phyloP scores from a whole-genome alignment of 345 rosid species.

The Leavenworthia alabamica region DNA sequence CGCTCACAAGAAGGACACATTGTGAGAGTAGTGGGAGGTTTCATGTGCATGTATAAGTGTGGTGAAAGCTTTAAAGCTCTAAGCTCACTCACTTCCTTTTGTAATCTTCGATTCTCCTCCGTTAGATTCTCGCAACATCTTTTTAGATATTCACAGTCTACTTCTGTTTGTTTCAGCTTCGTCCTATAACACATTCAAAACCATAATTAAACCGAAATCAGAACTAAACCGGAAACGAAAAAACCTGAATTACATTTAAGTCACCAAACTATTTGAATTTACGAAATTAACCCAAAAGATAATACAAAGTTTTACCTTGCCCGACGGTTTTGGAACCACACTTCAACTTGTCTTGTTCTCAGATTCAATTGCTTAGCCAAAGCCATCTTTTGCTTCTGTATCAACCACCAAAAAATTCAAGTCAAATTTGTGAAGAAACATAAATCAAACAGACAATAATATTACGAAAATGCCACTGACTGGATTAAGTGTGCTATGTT shows the following conservation, averaged over 20 bases:
- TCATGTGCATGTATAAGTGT: slow-evolving; percentile 75
- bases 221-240: background rate
- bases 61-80: slow-evolving; percentile 80
- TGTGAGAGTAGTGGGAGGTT: slow-evolving; percentile 82
- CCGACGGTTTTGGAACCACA: slow-evolving; percentile 91
- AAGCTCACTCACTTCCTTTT: slow-evolving; percentile 80
- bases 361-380: slow-evolving; percentile 76
- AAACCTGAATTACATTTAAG: background rate
- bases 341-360: slow-evolving; percentile 82
- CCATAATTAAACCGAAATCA: background rate
- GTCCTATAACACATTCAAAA: slow-evolving; percentile 44
- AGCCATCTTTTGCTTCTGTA: slow-evolving; percentile 73
- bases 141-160: slow-evolving; percentile 74
- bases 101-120: slow-evolving; percentile 67
- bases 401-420: background rate
- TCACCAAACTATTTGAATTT: background rate
- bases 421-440: background rate
- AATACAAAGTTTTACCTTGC: slow-evolving; percentile 53
- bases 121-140: slow-evolving; percentile 74
- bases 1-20: slow-evolving; percentile 91
- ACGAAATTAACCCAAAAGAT: slow-evolving; percentile 14
- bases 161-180: slow-evolving; percentile 86
- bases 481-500: slow-evolving; percentile 80
- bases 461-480: slow-evolving; percentile 50
- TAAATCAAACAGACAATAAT: background rate